These are phyloP conservation scores for Aspergillus diversus DNA, from an alignment of 495 filamentous ascomycete genomes.

Conservation along the genomic window DNA sequence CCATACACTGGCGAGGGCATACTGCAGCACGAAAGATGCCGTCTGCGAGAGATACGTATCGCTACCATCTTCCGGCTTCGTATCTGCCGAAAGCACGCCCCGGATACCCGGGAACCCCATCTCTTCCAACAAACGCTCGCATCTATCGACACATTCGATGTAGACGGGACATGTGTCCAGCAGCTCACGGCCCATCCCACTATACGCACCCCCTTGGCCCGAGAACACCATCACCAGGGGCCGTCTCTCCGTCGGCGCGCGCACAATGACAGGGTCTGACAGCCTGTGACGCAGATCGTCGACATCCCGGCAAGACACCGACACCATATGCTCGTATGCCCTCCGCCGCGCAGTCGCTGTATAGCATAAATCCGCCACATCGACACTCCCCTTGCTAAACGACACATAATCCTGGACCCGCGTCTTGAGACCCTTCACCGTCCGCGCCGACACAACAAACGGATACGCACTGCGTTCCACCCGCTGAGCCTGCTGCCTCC, in stretches of 20 bases:
- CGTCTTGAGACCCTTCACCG: neutral
- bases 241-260: neutral
- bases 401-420: neutral
- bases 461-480: neutral
- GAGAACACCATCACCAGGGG: slow-evolving; percentile 65
- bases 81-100: neutral
- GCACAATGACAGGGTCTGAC: neutral
- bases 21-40: neutral
- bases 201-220: slow-evolving; percentile 68
- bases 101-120: neutral
- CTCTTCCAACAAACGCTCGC: neutral
- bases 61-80: neutral
- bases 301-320: neutral
- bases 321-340: slow-evolving; percentile 17
- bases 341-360: slow-evolving; percentile 27
- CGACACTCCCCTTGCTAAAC: neutral
- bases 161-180: slow-evolving; percentile 30
- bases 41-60: neutral
- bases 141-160: neutral
- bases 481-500: neutral
- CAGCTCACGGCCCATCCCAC: slow-evolving; percentile 31
- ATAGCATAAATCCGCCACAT: slow-evolving; percentile 27
- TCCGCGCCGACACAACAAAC: neutral
- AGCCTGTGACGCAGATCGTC: neutral
- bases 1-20: neutral